Percentiles rank a stretch among this genome's conserved stretches.
Conservation (phyloP, 352 stramenopile genomes). For the Phytophthora brassicae region DNA sequence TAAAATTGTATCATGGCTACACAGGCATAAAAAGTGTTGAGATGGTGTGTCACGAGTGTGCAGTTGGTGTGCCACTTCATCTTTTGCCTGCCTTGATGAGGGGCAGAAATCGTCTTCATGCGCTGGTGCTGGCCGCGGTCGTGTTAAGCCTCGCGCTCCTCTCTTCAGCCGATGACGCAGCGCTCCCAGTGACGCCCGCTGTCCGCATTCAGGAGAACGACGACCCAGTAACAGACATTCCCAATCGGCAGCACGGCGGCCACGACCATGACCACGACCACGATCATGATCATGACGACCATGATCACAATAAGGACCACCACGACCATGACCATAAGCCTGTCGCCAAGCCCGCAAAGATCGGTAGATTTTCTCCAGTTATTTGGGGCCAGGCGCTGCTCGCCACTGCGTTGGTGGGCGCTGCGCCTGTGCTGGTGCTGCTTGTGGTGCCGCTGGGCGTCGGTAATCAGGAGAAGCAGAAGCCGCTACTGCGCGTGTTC, state of each 20-base stretch:
- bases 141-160: conserved; percentile 22
- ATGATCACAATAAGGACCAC: conserved; percentile 31
- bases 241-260: conserved; percentile 15
- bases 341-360: conserved; percentile 1
- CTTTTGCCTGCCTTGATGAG: conserved; percentile 18
- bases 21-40: no score
- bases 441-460: conserved; percentile 70
- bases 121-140: conserved; percentile 23
- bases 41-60: background rate
- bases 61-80: conserved; percentile 5
- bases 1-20: no score
- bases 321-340: conserved; percentile 25
- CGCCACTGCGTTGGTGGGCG: conserved; percentile 72
- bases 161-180: conserved; percentile 11
- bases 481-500: conserved; percentile 79
- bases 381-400: conserved; percentile 71
- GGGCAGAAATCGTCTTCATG: conserved; percentile 6
- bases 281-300: conserved; percentile 26
- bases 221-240: background rate
- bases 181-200: conserved; percentile 3
- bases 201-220: conserved; percentile 15
- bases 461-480: conserved; percentile 55
- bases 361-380: conserved; percentile 41
- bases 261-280: conserved; percentile 31
- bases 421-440: conserved; percentile 68